These are phyloP conservation scores for Alisma plantagoaquatica DNA, from an alignment of 106 monocot species.

Conservation along the genomic window DNA sequence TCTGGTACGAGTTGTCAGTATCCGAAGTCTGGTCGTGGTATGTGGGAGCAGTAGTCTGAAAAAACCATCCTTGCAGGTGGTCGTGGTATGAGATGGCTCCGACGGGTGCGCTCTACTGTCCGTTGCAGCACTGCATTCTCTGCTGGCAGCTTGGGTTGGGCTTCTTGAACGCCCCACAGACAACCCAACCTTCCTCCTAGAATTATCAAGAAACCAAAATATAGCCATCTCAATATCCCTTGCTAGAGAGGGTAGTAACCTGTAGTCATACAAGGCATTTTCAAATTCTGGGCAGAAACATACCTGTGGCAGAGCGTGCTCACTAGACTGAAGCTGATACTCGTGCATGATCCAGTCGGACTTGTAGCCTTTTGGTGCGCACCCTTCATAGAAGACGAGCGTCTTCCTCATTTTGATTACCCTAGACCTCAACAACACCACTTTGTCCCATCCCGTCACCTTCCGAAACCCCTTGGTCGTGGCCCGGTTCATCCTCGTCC, in stretches of 20 bases:
- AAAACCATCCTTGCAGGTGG: slow-evolving; percentile 3
- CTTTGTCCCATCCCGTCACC: slow-evolving; percentile 85
- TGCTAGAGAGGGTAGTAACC: too few relatives aligned
- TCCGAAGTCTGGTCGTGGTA: background rate
- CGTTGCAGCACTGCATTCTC: slow-evolving; percentile 6
- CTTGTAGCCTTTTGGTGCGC: slow-evolving; percentile 78
- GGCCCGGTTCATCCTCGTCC: slow-evolving; percentile 75
- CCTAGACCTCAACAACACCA: slow-evolving; percentile 52
- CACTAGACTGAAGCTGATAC: slow-evolving; percentile 58
- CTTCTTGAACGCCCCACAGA: slow-evolving; percentile 33
- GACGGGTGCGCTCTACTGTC: too few relatives aligned
- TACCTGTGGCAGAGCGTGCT: slow-evolving; percentile 52
- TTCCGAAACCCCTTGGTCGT: slow-evolving; percentile 84
- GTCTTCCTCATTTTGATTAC: slow-evolving; percentile 94
- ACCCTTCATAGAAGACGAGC: slow-evolving; percentile 74
- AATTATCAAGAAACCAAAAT: too few relatives aligned
- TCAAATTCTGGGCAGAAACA: too few relatives aligned
- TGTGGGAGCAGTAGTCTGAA: too few relatives aligned
- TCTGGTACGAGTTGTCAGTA: background rate
- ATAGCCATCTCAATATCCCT: too few relatives aligned
- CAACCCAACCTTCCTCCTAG: slow-evolving; percentile 48
- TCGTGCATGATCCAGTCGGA: slow-evolving; percentile 90
- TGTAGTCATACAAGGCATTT: too few relatives aligned
- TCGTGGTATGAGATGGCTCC: slow-evolving; percentile 8
- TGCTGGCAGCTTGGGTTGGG: slow-evolving; percentile 22